Percentiles rank a stretch among this genome's conserved stretches.
Conservation (phyloP, 192 early-diverging fungal genomes). For the Backusella morwellensis region DNA sequence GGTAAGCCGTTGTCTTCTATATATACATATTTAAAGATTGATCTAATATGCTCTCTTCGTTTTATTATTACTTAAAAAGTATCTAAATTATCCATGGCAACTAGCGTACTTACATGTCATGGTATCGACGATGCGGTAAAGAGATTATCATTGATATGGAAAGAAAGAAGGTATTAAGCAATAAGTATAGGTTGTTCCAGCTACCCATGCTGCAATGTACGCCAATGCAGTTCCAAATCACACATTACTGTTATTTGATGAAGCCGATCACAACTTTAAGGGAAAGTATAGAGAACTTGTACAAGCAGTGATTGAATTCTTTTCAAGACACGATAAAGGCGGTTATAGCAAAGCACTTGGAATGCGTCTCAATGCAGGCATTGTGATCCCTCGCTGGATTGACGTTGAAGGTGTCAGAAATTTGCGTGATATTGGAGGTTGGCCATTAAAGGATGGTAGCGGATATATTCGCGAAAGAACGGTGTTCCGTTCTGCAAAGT, state of each 20-base stretch:
- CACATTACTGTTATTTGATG: constrained; percentile 38
- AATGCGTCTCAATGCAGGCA: constrained; percentile 15
- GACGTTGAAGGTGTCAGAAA: constrained; percentile 54
- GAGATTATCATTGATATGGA: neutral
- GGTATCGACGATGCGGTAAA: constrained; percentile 48
- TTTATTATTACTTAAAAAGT: constrained; percentile 27
- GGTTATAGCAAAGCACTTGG: constrained; percentile 2
- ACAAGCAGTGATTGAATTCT: constrained; percentile 30
- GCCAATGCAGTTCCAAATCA: constrained; percentile 40
- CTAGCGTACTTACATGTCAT: constrained; percentile 50
- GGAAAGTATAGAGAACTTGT: constrained; percentile 37
- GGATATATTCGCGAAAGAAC: constrained; percentile 48
- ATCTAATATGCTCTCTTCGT: neutral
- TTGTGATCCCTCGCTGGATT: constrained; percentile 38
- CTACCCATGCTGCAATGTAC: constrained; percentile 38
- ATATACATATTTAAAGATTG: neutral
- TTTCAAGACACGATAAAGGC: constrained; percentile 23
- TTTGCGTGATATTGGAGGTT: constrained; percentile 57
- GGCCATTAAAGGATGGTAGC: constrained; percentile 42
- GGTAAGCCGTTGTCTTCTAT: constrained; percentile 1
- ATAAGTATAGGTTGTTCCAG: constrained; percentile 42
- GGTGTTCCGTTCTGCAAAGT: constrained; percentile 52
- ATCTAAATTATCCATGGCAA: constrained; percentile 40
- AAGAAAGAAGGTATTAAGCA: neutral
- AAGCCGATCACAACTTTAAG: constrained; percentile 49